Percentiles rank a stretch among this genome's conserved stretches.
These are phyloP conservation scores for Suaeda aralocaspica DNA, from an alignment of 148 eudicot species.

Conservation along the genomic window DNA sequence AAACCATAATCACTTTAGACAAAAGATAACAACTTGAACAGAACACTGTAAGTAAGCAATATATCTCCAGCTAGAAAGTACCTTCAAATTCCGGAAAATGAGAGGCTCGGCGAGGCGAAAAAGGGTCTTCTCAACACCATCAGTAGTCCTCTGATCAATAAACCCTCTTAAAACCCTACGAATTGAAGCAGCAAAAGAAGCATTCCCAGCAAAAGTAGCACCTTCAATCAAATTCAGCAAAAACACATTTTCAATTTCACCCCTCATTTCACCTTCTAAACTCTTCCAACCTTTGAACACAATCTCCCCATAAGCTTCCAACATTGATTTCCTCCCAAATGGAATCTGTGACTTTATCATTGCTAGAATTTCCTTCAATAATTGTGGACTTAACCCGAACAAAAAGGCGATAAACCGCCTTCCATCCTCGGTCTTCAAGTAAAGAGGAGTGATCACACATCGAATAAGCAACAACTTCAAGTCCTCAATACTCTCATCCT, in stretches of 20 bases:
- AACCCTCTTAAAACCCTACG: constrained; percentile 76
- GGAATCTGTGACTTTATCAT: constrained; percentile 85
- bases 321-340: constrained; percentile 70
- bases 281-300: constrained; percentile 81
- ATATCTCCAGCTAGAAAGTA: constrained; percentile 11
- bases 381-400: constrained; percentile 63
- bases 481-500: constrained; percentile 92
- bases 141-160: constrained; percentile 60
- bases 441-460: constrained; percentile 75
- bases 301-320: constrained; percentile 85
- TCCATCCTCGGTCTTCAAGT: constrained; percentile 82
- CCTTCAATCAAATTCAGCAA: constrained; percentile 77
- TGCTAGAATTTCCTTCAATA: constrained; percentile 64
- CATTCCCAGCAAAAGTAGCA: constrained; percentile 53
- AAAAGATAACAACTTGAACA: background rate
- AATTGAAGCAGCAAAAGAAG: constrained; percentile 58
- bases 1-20: background rate
- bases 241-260: constrained; percentile 74
- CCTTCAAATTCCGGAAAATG: constrained; percentile 88
- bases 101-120: constrained; percentile 88
- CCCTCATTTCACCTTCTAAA: constrained; percentile 45
- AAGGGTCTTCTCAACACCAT: constrained; percentile 81
- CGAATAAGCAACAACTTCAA: constrained; percentile 62
- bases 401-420: constrained; percentile 70
- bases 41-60: background rate